These are phyloP conservation scores for Aureobasidium namibiae DNA, from an alignment of 2,329 filamentous ascomycete genomes.

Conservation along the genomic window DNA sequence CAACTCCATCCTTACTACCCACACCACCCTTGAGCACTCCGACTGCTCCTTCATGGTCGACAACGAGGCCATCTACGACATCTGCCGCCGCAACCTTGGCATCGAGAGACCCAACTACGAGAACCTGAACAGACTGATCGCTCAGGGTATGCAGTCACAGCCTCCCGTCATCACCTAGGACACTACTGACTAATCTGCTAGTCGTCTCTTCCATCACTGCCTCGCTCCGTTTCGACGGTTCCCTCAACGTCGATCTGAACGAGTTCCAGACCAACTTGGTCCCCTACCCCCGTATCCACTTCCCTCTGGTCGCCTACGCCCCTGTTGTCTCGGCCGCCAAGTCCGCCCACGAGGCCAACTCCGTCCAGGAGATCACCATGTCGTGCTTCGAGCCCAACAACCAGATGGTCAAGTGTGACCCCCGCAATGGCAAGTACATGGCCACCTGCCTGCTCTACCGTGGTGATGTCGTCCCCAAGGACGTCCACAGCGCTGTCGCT, in stretches of 20 bases:
- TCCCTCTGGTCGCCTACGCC: constrained; percentile 93
- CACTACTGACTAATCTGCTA: constrained; percentile 28
- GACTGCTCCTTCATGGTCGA: constrained; percentile 99
- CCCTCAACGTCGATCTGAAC: constrained; percentile 97
- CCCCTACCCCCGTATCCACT: constrained; percentile 97
- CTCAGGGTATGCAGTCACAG: constrained; percentile 60
- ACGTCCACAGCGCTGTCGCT: constrained; percentile 84
- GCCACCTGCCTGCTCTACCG: constrained; percentile 96
- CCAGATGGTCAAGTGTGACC: constrained; percentile 99
- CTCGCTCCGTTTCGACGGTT: constrained; percentile 95
- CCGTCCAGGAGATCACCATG: constrained; percentile 96
- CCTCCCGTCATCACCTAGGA: neutral
- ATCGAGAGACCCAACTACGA: constrained; percentile 97
- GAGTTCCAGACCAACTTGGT: constrained; percentile 99
- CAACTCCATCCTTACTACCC: constrained; percentile 98
- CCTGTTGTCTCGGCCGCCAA: constrained; percentile 92
- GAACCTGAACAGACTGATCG: constrained; percentile 98
- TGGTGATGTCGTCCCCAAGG: constrained; percentile 95
- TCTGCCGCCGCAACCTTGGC: constrained; percentile 94
- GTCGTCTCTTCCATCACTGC: constrained; percentile 98
- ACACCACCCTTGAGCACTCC: constrained; percentile 98
- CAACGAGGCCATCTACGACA: constrained; percentile 99
- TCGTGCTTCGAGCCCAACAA: constrained; percentile 99
- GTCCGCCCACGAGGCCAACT: constrained; percentile 96
- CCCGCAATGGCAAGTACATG: constrained; percentile 99